Conservation (phyloP, 345 rosid species). For the Eucalyptus sp. region DNA sequence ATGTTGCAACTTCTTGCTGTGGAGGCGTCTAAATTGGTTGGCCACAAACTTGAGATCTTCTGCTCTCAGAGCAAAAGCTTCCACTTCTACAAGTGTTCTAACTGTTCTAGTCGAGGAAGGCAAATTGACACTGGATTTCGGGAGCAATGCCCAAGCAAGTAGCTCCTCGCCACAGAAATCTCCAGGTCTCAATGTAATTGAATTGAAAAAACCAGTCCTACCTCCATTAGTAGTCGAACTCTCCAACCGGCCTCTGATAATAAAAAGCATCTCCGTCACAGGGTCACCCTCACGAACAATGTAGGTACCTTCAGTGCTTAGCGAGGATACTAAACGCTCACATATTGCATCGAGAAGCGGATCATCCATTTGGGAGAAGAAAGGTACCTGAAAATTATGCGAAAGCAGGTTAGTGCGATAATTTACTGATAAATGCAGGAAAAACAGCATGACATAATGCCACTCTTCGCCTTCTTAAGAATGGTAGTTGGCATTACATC, state of each 20-base stretch:
- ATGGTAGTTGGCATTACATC: neutral
- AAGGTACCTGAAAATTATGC: constrained; percentile 52
- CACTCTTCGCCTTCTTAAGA: neutral
- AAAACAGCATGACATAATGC: neutral
- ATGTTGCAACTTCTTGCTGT: constrained; percentile 92
- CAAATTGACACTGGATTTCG: constrained; percentile 59
- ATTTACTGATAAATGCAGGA: neutral
- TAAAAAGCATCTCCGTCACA: constrained; percentile 83
- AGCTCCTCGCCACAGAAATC: constrained; percentile 95
- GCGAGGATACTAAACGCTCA: constrained; percentile 71
- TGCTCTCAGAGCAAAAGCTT: constrained; percentile 86
- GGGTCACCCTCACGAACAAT: constrained; percentile 96
- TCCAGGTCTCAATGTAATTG: constrained; percentile 69
- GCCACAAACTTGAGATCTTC: constrained; percentile 94
- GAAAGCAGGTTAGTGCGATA: neutral
- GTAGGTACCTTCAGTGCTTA: constrained; percentile 71
- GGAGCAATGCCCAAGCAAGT: constrained; percentile 89
- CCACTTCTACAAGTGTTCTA: constrained; percentile 72
- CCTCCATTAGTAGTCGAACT: constrained; percentile 96
- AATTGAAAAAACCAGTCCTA: constrained; percentile 85
- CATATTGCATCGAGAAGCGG: constrained; percentile 94
- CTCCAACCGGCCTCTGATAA: constrained; percentile 77
- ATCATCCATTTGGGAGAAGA: constrained; percentile 96
- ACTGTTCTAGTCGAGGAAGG: constrained; percentile 95
- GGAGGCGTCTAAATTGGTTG: constrained; percentile 81